phyloP scores from a whole-genome alignment of 179 eudicot genomes.

The Heliamphora ciliata region DNA sequence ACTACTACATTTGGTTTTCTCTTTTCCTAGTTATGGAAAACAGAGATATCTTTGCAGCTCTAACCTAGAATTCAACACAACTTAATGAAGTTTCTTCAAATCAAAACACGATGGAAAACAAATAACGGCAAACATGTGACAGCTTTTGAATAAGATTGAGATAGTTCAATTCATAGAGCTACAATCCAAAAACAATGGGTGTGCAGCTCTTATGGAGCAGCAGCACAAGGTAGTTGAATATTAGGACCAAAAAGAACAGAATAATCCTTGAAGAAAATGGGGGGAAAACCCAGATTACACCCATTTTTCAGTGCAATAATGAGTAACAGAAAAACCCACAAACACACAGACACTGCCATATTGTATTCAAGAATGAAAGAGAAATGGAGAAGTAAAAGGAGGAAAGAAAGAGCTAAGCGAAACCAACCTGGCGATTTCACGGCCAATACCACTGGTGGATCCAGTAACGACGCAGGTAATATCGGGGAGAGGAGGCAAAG shows the following conservation, averaged over 20 bases:
- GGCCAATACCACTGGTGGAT: conserved; percentile 87
- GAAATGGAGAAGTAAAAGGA: not conserved
- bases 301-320: too few species aligned
- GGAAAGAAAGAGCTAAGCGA: not conserved
- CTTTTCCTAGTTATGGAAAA: not conserved
- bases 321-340: too few species aligned
- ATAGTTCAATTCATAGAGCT: too few species aligned
- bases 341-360: too few species aligned
- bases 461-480: conserved; percentile 75
- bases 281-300: too few species aligned
- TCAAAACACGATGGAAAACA: not conserved
- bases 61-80: not conserved
- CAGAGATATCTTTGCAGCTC: too few species aligned
- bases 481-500: conserved; percentile 62
- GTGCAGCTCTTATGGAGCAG: too few species aligned
- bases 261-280: too few species aligned
- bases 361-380: not conserved
- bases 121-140: not conserved
- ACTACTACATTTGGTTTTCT: not conserved
- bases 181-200: too few species aligned
- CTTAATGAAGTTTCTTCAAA: not conserved
- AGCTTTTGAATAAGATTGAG: too few species aligned
- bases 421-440: conserved; percentile 76
- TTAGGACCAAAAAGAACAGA: too few species aligned
- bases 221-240: too few species aligned